phyloP scores from a whole-genome alignment of 2,329 filamentous ascomycete genomes.

The Colletotrichum scovillei region DNA sequence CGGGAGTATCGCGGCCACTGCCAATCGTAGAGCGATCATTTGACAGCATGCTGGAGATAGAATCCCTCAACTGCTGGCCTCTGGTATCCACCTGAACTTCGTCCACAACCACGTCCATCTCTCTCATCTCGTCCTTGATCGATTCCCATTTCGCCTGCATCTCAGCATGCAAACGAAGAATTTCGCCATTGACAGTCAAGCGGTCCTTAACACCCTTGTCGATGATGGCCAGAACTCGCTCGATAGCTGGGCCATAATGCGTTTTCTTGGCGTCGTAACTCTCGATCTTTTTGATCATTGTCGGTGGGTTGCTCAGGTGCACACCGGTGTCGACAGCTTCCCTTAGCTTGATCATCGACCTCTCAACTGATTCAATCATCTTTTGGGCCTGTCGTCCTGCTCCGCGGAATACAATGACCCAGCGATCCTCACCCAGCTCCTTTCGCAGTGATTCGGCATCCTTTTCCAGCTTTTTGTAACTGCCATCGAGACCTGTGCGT shows the following conservation, averaged over 20 bases:
- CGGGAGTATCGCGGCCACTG: conserved; percentile 77
- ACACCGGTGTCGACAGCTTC: conserved; percentile 82
- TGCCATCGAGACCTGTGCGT: conserved; percentile 79
- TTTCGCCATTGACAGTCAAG: conserved; percentile 96
- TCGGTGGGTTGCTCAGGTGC: conserved; percentile 77
- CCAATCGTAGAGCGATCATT: conserved; percentile 79
- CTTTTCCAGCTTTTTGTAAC: conserved; percentile 87
- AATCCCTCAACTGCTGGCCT: conserved; percentile 86
- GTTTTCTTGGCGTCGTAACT: conserved; percentile 95
- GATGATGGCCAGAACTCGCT: conserved; percentile 90
- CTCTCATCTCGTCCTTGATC: conserved; percentile 79
- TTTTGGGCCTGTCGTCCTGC: conserved; percentile 92
- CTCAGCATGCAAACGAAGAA: conserved; percentile 85
- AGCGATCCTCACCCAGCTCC: conserved; percentile 94
- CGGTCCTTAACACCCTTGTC: conserved; percentile 95
- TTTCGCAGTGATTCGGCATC: conserved; percentile 91
- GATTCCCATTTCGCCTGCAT: conserved; percentile 85
- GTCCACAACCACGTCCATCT: conserved; percentile 80
- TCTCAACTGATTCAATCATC: conserved; percentile 95
- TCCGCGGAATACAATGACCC: conserved; percentile 95
- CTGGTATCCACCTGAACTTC: conserved; percentile 73
- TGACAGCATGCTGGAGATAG: conserved; percentile 90
- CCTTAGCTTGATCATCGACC: conserved; percentile 84
- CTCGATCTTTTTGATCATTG: conserved; percentile 85
- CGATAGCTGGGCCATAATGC: conserved; percentile 94